Percentiles rank a stretch among this genome's conserved stretches.
Conservation (phyloP, 805 yeast species). For the Ogataea trehalophila region DNA sequence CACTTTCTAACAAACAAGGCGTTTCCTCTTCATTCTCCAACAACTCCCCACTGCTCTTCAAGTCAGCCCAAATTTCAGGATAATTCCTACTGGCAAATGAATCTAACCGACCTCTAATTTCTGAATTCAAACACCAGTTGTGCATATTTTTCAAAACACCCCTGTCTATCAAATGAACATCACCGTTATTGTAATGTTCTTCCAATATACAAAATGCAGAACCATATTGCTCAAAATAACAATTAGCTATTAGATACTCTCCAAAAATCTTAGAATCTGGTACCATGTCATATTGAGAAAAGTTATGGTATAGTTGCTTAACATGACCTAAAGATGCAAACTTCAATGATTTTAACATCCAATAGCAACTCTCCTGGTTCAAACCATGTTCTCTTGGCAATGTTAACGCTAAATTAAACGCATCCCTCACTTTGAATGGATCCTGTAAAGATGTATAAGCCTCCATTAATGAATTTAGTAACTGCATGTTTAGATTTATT, state of each 20-base stretch:
- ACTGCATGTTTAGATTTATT: constrained; percentile 48
- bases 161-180: constrained; percentile 33
- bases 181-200: constrained; percentile 43
- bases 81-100: constrained; percentile 36
- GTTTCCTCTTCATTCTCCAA: constrained; percentile 26
- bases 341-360: constrained; percentile 62
- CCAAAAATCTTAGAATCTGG: constrained; percentile 50
- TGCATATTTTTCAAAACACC: constrained; percentile 45
- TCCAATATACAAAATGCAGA: constrained; percentile 51
- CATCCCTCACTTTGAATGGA: constrained; percentile 49
- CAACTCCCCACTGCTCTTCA: constrained; percentile 30
- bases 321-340: constrained; percentile 50
- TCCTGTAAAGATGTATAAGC: constrained; percentile 60
- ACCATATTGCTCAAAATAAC: constrained; percentile 55
- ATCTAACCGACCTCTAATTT: constrained; percentile 32
- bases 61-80: constrained; percentile 34
- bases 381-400: constrained; percentile 48
- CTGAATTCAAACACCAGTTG: constrained; percentile 38
- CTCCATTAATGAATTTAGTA: constrained; percentile 59
- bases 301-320: constrained; percentile 54
- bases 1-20: constrained; percentile 27
- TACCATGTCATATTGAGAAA: constrained; percentile 46
- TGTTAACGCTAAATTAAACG: constrained; percentile 54
- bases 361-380: constrained; percentile 58
- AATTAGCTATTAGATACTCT: constrained; percentile 65